Percentiles rank a stretch among this genome's conserved stretches.
These are phyloP conservation scores for Fraxinus nigra DNA, from an alignment of 305 asterid genomes.

Conservation along the genomic window DNA sequence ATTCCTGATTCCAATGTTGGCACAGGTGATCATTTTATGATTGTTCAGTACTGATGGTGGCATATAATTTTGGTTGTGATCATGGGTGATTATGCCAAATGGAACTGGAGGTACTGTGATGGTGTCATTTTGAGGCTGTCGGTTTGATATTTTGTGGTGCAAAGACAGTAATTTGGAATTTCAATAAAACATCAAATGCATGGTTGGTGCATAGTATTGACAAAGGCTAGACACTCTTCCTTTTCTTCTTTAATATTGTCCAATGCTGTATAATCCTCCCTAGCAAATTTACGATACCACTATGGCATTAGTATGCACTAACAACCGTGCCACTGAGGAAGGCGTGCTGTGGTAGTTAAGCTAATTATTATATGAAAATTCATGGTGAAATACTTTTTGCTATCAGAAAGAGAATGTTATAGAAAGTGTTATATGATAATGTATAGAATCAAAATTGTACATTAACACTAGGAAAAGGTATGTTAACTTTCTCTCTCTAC, in stretches of 20 bases:
- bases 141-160: background rate
- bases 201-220: background rate
- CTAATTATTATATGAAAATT: background rate
- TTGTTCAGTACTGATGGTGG: background rate
- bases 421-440: background rate
- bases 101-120: background rate
- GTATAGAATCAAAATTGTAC: background rate
- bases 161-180: background rate
- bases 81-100: background rate
- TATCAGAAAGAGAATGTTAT: background rate
- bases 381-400: background rate
- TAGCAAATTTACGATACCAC: background rate
- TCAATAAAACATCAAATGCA: background rate
- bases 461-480: background rate
- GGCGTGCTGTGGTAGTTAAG: background rate
- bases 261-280: background rate
- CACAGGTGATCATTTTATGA: background rate
- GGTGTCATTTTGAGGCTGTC: background rate
- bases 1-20: background rate
- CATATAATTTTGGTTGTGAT: background rate
- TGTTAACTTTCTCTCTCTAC: background rate
- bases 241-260: background rate
- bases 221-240: background rate
- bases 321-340: background rate
- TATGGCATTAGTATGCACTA: background rate